These are phyloP conservation scores for Ustilago sp. DNA, from an alignment of 1,284 basidiomycete species.

Conservation along the genomic window DNA sequence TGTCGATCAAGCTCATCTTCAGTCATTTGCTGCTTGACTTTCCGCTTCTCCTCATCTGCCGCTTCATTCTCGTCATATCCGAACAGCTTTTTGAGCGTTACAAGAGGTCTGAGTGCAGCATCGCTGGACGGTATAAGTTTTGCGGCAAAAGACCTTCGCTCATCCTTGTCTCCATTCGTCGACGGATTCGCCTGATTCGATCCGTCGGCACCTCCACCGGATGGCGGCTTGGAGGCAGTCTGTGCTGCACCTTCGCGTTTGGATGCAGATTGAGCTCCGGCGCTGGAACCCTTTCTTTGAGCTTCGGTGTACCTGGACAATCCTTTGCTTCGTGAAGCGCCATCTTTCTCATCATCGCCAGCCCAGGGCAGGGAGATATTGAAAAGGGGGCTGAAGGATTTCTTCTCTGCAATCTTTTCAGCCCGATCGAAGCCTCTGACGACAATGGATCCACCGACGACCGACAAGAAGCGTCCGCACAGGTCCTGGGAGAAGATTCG, in stretches of 20 bases:
- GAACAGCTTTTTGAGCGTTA: slow-evolving; percentile 41
- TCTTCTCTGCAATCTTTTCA: slow-evolving; percentile 43
- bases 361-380: slow-evolving; percentile 47
- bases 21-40: slow-evolving; percentile 55
- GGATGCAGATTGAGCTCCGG: slow-evolving; percentile 37
- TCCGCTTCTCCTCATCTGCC: slow-evolving; percentile 50
- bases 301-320: slow-evolving; percentile 18
- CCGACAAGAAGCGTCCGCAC: slow-evolving; percentile 54
- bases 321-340: neutral
- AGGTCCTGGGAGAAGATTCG: slow-evolving; percentile 67
- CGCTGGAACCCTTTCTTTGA: slow-evolving; percentile 32
- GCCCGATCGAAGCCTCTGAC: slow-evolving; percentile 63
- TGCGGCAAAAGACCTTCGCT: slow-evolving; percentile 33
- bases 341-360: slow-evolving; percentile 18
- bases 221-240: slow-evolving; percentile 26
- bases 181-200: slow-evolving; percentile 16
- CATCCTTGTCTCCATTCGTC: slow-evolving; percentile 34
- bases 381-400: slow-evolving; percentile 34
- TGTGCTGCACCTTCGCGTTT: slow-evolving; percentile 51
- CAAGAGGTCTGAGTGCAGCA: slow-evolving; percentile 41
- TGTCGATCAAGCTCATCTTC: slow-evolving; percentile 48
- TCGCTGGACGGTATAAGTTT: slow-evolving; percentile 54
- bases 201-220: slow-evolving; percentile 47
- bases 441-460: slow-evolving; percentile 61
- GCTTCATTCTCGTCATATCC: slow-evolving; percentile 55